Evolutionary conservation across 2,329 filamentous ascomycete genomes (phyloP).

Genomic region (Pyrenophora seminiperda): DNA sequence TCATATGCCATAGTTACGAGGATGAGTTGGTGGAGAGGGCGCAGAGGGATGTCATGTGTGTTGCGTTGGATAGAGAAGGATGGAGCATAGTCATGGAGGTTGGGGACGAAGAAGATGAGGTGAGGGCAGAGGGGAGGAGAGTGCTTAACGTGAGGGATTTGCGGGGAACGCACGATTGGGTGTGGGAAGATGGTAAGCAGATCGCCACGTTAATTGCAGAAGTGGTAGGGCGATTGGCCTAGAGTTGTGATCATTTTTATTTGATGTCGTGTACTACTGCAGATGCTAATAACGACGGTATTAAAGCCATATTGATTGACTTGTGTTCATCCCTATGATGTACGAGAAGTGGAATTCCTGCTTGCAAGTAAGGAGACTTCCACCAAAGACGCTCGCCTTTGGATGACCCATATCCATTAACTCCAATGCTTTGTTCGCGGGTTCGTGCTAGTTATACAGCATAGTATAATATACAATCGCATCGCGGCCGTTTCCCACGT

Average conservation of each 20-base stretch:
- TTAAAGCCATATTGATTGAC: slow-evolving; percentile 3
- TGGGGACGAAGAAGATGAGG: slow-evolving; percentile 33
- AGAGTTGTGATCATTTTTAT: neutral
- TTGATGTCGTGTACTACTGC: too few relatives aligned
- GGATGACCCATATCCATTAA: slow-evolving; percentile 19
- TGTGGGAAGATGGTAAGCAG: slow-evolving; percentile 66
- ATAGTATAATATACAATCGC: slow-evolving; percentile 40
- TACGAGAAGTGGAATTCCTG: slow-evolving; percentile 19
- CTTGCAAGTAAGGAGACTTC: slow-evolving; percentile 24
- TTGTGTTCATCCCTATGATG: slow-evolving; percentile 16
- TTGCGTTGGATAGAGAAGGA: slow-evolving; percentile 53
- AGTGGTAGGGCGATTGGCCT: slow-evolving; percentile 27
- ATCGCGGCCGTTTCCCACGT: slow-evolving; percentile 6
- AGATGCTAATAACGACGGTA: neutral
- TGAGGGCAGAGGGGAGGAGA: slow-evolving; percentile 31
- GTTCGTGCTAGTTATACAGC: slow-evolving; percentile 40
- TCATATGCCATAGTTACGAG: slow-evolving; percentile 54
- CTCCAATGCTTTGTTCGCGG: slow-evolving; percentile 28
- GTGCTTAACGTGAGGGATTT: slow-evolving; percentile 54
- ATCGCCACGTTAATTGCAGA: slow-evolving; percentile 54
- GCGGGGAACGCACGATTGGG: slow-evolving; percentile 65
- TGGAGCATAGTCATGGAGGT: slow-evolving; percentile 42
- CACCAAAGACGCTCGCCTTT: slow-evolving; percentile 19
- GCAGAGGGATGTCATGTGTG: slow-evolving; percentile 64
- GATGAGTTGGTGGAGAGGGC: slow-evolving; percentile 59